A percentile compares a stretch with the other conserved stretches of the same genome.
phyloP scores from a whole-genome alignment of 768 basidiomycete species.

The Phylloporus sp. region DNA sequence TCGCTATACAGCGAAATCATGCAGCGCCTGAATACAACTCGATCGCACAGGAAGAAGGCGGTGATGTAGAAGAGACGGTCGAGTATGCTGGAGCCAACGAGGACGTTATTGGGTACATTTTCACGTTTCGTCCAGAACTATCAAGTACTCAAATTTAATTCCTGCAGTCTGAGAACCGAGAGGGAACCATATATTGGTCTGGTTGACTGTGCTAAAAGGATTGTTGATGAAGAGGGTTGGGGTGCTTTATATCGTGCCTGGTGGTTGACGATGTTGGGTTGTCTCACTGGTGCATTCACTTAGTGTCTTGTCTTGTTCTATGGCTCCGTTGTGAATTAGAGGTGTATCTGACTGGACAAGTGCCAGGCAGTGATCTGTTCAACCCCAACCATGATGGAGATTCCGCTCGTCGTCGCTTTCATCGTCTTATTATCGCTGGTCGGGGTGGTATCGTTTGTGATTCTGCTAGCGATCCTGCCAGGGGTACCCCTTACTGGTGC shows the following conservation, averaged over 20 bases:
- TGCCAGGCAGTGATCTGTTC: too few relatives aligned
- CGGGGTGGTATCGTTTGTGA: constrained; percentile 40
- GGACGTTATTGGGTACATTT: constrained; percentile 76
- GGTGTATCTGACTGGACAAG: too few relatives aligned
- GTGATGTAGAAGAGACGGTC: constrained; percentile 52
- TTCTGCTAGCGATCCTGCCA: constrained; percentile 49
- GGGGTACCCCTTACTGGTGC: constrained; percentile 61
- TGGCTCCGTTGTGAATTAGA: background rate
- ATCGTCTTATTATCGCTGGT: constrained; percentile 29
- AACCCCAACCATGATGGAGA: background rate
- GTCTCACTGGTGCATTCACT: constrained; percentile 48
- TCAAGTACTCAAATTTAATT: background rate
- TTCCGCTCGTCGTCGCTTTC: background rate
- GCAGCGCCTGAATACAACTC: constrained; percentile 72
- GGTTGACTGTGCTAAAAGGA: constrained; percentile 70
- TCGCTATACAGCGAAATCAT: constrained; percentile 84
- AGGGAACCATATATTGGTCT: constrained; percentile 76
- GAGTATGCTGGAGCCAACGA: constrained; percentile 72
- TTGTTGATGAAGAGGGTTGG: constrained; percentile 77
- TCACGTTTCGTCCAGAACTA: background rate
- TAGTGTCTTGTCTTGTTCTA: constrained; percentile 2
- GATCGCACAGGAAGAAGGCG: constrained; percentile 68
- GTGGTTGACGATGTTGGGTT: constrained; percentile 76
- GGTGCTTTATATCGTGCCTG: constrained; percentile 74
- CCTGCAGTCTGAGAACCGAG: constrained; percentile 62